Base-by-base conservation (phyloP, 345 rosid genomes). In the Eucalyptus polyanthemos region DNA sequence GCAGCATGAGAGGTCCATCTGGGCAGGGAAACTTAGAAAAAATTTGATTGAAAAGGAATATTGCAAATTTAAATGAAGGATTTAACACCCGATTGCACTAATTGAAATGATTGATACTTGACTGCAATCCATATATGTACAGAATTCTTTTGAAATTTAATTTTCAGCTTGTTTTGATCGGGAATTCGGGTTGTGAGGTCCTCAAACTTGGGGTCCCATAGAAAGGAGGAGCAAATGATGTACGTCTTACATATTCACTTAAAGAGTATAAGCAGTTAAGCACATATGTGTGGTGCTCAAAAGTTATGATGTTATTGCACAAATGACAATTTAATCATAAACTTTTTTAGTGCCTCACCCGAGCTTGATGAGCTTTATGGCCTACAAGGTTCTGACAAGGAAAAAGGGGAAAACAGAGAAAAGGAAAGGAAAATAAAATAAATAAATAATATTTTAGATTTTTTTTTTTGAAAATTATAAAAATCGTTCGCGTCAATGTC, bases 401-500 rank as follows among this genome's bases (percentile, higher is more conserved):
- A 16, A 69, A 10, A 31, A 69, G 1, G 40, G 6, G 19, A 9
- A 69, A 31, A 31, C 0, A 34, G 6, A 72, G 4, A 11, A 34
- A 34, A 69, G 4, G 5, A 69, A 16, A n/a, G 34, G 34, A 67
- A 67, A 8, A 31, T 3, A 67, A 67, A 67, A 31, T 14, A 4
- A 29, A 12, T 7, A 13, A 65, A 29, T 4, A 29, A 13, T 6
- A 4, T 25, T 17, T 53, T 17, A 53, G 2, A 53, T n/a, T n/a
- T n/a, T 2, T 24, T 58, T 58, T 1, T 58, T 58, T 25, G 24
- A 13, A 67, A 67, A 16, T 34, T 8, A 5, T 16, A 34, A 69
- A 34, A 69, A 34, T 69, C 0, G 1, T 27, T 12, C 2, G 0
- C 1, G 2, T 60, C 2, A 1, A 0, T 6, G 16, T 27, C 0